These are phyloP conservation scores for Galerina sulciceps DNA, from an alignment of 768 basidiomycete genomes.

Conservation along the genomic window DNA sequence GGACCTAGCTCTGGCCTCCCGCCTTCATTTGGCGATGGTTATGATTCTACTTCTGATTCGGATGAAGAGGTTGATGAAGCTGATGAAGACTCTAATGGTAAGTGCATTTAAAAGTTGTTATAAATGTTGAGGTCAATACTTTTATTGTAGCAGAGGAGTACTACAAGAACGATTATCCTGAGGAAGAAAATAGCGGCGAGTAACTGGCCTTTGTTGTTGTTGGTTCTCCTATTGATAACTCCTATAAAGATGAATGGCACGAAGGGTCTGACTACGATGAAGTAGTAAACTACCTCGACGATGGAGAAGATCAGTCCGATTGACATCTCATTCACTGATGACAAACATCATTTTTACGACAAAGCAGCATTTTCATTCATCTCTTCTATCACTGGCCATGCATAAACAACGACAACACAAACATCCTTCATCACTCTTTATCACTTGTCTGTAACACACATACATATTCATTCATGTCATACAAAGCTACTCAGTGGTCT, in stretches of 20 bases:
- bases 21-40: slow-evolving; percentile 51
- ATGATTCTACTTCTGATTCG: slow-evolving; percentile 66
- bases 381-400: neutral
- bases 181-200: slow-evolving; percentile 65
- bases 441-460: neutral
- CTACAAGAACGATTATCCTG: slow-evolving; percentile 86
- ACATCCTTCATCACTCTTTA: neutral
- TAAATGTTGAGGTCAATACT: slow-evolving; percentile 1
- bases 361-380: neutral
- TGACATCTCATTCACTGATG: too few species aligned
- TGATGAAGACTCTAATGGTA: slow-evolving; percentile 87
- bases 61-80: slow-evolving; percentile 70
- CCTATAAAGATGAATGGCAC: slow-evolving; percentile 56
- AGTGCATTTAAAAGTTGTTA: slow-evolving; percentile 10
- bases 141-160: slow-evolving; percentile 69
- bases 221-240: neutral
- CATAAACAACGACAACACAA: neutral
- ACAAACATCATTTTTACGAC: too few species aligned
- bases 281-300: slow-evolving; percentile 11
- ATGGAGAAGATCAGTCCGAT: slow-evolving; percentile 38
- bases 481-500: slow-evolving; percentile 36
- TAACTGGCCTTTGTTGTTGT: neutral
- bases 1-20: slow-evolving; percentile 65
- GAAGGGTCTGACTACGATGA: slow-evolving; percentile 55
- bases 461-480: slow-evolving; percentile 29